Evolutionary conservation across 345 rosid genomes (phyloP).

Genomic region (Orychophragmus violaceus): DNA sequence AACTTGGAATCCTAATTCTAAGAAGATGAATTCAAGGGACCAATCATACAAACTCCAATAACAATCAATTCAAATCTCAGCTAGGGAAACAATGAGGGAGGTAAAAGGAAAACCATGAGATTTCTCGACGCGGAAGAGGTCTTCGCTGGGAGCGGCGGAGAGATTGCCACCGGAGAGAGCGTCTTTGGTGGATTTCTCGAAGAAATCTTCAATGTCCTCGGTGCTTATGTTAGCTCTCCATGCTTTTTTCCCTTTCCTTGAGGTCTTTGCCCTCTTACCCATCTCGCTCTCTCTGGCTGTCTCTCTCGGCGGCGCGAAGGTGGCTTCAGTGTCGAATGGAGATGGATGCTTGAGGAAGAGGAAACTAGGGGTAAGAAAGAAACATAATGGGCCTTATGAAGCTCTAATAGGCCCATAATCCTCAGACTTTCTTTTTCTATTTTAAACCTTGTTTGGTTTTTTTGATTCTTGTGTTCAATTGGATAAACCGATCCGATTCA

Average conservation of each 20-base stretch:
- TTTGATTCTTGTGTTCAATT: neutral
- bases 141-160: slow-evolving; percentile 51
- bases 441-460: neutral
- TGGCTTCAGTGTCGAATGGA: neutral
- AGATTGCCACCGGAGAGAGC: slow-evolving; percentile 87
- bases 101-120: slow-evolving; percentile 43
- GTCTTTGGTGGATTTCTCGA: slow-evolving; percentile 69
- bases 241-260: slow-evolving; percentile 91
- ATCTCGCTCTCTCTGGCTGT: slow-evolving; percentile 26
- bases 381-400: slow-evolving; percentile 20
- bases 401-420: slow-evolving; percentile 17
- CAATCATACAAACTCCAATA: neutral
- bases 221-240: slow-evolving; percentile 97
- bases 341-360: neutral
- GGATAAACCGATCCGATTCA: neutral
- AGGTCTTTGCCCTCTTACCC: slow-evolving; percentile 67
- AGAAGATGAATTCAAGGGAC: no score
- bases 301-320: slow-evolving; percentile 19
- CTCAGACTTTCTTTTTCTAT: neutral
- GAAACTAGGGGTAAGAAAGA: neutral
- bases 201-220: slow-evolving; percentile 64
- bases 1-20: no score
- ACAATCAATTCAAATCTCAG: neutral
- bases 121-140: slow-evolving; percentile 69
- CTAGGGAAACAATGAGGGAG: no score